A percentile compares a stretch with the other conserved stretches of the same genome.
Evolutionary conservation across 2,329 filamentous ascomycete genomes (phyloP).

Genomic region (Dothistroma septosporum): DNA sequence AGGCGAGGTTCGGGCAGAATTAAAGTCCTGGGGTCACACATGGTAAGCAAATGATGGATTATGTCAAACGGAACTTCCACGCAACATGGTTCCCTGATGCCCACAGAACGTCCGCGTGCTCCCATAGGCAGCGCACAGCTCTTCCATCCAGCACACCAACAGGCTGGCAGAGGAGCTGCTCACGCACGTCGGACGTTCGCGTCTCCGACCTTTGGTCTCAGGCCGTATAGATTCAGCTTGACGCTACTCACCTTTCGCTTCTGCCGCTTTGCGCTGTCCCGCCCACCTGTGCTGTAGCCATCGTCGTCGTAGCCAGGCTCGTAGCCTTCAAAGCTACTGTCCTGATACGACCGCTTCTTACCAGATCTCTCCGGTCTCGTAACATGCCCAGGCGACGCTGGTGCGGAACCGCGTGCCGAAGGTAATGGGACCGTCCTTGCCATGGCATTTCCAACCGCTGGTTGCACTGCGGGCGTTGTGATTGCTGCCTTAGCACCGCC

Average conservation of each 20-base stretch:
- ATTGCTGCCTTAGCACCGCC: conserved; percentile 22
- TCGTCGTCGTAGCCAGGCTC: conserved; percentile 68
- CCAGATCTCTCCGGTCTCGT: conserved; percentile 59
- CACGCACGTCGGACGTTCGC: background rate
- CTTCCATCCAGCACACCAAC: background rate
- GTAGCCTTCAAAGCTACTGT: conserved; percentile 71
- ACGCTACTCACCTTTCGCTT: conserved; percentile 28
- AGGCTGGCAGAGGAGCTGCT: background rate
- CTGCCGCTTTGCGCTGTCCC: conserved; percentile 27
- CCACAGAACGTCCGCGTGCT: background rate
- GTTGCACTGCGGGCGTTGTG: conserved; percentile 8
- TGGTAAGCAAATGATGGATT: background rate
- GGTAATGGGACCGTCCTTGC: conserved; percentile 26
- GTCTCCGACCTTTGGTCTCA: background rate
- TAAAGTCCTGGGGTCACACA: background rate
- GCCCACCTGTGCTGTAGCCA: conserved; percentile 65
- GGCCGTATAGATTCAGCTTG: background rate
- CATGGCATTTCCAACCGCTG: conserved; percentile 23
- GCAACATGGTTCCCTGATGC: background rate
- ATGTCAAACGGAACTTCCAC: background rate
- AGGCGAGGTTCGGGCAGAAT: background rate
- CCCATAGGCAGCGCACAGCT: background rate
- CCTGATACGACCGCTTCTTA: conserved; percentile 73
- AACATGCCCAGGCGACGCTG: conserved; percentile 41
- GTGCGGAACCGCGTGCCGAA: conserved; percentile 31